phyloP scores from a whole-genome alignment of 192 early-diverging fungal genomes.

The Coemansia sp. region DNA sequence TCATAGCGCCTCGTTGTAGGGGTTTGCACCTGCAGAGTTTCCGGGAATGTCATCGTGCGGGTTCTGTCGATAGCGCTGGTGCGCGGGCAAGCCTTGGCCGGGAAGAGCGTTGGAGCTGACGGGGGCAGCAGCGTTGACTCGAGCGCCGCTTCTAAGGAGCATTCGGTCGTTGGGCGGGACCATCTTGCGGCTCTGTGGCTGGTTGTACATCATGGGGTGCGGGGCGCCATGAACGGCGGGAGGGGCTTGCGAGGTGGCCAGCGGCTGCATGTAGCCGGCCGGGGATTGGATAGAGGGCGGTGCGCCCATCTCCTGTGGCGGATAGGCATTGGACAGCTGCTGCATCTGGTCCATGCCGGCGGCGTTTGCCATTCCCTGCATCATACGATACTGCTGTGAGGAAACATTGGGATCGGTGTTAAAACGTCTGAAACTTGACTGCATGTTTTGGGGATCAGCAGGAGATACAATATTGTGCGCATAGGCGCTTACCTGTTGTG shows the following conservation, averaged over 20 bases:
- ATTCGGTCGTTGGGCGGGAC: conserved; percentile 42
- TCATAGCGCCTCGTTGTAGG: conserved; percentile 34
- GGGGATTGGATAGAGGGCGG: background rate
- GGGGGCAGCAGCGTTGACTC: conserved; percentile 15
- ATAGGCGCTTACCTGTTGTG: conserved; percentile 54
- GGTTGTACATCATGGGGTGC: conserved; percentile 41
- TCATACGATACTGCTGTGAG: conserved; percentile 47
- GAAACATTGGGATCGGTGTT: conserved; percentile 32
- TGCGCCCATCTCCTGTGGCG: conserved; percentile 21
- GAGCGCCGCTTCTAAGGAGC: conserved; percentile 48
- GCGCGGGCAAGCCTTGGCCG: conserved; percentile 14
- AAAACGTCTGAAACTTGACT: conserved; percentile 53
- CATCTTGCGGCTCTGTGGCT: conserved; percentile 30
- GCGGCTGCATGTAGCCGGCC: conserved; percentile 35
- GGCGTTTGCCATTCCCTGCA: conserved; percentile 43
- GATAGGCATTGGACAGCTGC: conserved; percentile 31
- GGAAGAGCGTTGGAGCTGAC: conserved; percentile 19
- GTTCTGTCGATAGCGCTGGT: conserved; percentile 43
- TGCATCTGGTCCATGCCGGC: conserved; percentile 41
- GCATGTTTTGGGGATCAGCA: conserved; percentile 23
- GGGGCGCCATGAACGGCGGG: conserved; percentile 27
- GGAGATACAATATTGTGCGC: conserved; percentile 24
- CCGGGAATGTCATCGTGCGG: conserved; percentile 36
- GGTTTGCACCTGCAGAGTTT: conserved; percentile 20
- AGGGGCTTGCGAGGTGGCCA: conserved; percentile 26